Conservation (phyloP, 192 early-diverging fungal species). For the Coemansia sp. region DNA sequence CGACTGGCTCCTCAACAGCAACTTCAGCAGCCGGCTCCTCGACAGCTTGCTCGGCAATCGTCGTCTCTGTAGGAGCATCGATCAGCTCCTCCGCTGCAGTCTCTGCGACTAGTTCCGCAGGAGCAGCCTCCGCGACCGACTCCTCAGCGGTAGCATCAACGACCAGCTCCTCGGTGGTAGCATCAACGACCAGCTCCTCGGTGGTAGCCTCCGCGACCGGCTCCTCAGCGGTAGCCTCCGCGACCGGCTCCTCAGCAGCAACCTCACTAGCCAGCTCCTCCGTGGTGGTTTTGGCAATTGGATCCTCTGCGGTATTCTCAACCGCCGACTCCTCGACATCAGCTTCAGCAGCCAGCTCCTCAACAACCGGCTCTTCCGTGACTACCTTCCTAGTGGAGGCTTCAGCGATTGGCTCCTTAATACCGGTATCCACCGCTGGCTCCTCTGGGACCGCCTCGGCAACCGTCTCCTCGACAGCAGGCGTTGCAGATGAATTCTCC, state of each 20-base stretch:
- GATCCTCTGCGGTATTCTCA: neutral
- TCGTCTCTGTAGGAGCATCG: neutral
- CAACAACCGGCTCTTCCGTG: neutral
- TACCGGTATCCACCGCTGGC: neutral
- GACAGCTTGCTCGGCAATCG: neutral
- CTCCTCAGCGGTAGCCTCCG: neutral
- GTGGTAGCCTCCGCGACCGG: neutral
- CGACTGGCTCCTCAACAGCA: constrained; percentile 1
- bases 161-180: neutral
- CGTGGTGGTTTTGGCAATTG: neutral
- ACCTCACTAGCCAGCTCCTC: constrained; percentile 1
- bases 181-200: constrained; percentile 2
- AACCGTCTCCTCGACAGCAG: neutral
- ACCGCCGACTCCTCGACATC: neutral
- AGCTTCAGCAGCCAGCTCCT: neutral
- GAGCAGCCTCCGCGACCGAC: neutral
- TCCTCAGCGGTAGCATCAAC: neutral
- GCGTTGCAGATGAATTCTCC: neutral
- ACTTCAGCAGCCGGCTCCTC: constrained; percentile 5
- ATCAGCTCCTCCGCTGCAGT: neutral
- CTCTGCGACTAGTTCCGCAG: neutral
- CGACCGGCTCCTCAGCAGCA: neutral
- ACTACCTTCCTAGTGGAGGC: too few relatives aligned
- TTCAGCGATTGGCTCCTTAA: neutral
- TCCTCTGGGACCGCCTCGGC: neutral